A percentile compares a stretch with the other conserved stretches of the same genome.
Conservation (phyloP, 768 basidiomycete species). For the Scleroderma citrinum region DNA sequence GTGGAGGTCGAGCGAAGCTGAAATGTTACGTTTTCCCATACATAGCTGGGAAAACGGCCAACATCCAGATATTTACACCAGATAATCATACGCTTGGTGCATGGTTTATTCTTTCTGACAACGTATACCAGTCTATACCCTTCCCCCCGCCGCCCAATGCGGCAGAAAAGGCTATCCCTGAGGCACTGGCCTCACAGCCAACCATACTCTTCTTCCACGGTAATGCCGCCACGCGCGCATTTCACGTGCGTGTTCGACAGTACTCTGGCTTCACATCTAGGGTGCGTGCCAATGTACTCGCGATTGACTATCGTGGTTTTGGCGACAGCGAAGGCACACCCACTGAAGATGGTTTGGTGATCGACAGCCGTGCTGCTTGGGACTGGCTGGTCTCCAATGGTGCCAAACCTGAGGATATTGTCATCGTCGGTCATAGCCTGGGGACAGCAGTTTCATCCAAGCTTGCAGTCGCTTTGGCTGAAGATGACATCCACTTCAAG, state of each 20-base stretch:
- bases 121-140: slow-evolving; percentile 48
- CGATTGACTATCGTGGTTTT: slow-evolving; percentile 90
- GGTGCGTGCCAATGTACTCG: slow-evolving; percentile 69
- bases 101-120: slow-evolving; percentile 76
- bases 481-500: slow-evolving; percentile 35
- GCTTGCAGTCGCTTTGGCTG: slow-evolving; percentile 42
- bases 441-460: slow-evolving; percentile 74
- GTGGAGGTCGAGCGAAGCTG: background rate
- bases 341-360: slow-evolving; percentile 63
- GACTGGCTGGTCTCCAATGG: slow-evolving; percentile 66
- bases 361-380: slow-evolving; percentile 75
- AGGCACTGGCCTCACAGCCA: slow-evolving; percentile 53
- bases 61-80: slow-evolving; percentile 60
- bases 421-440: slow-evolving; percentile 82
- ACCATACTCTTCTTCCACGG: slow-evolving; percentile 94
- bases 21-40: background rate
- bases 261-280: slow-evolving; percentile 64
- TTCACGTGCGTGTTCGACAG: slow-evolving; percentile 56
- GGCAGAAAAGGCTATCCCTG: slow-evolving; percentile 38
- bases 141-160: slow-evolving; percentile 32
- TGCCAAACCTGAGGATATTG: slow-evolving; percentile 50
- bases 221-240: slow-evolving; percentile 77
- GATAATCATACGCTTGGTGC: slow-evolving; percentile 82
- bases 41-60: slow-evolving; percentile 71
- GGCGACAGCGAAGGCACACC: slow-evolving; percentile 81